Base-by-base conservation (phyloP, 371 early-diverging fungal species). In the Apophysomyces elegans region DNA sequence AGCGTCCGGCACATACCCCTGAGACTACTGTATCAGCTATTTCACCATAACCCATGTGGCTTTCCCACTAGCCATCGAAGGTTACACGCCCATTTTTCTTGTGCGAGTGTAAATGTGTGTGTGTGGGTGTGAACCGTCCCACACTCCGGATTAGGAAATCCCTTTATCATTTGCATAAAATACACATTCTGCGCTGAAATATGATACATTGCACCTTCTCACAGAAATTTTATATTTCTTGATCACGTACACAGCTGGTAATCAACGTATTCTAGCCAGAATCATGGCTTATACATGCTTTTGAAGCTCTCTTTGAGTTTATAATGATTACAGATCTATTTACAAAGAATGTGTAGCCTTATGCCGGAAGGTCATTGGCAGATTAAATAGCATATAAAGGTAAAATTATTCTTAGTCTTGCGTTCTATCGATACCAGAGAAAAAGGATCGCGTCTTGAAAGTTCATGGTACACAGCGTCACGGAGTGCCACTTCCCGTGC, bases 121-220 rank as follows among this genome's bases (percentile, higher is more conserved):
- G 32, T 26, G 32, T 1, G 32, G 1, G 32, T 26, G 32, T 26
- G 32, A 50, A 50, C 54, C 16, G 21, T 21, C 9, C 7, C 11
- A 21, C 21, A 50, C 54, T 50, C 54, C 54, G 54, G 21, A 50
- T 50, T 50, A 21, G 21, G 54, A 50, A 50, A 8, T 9, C 5
- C 4, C 16, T 50, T 16, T n/a, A 50, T 21, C 54, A 50, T 50
- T 26, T 50, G 54, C 54, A 50, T 50, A 35, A 50, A 50, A 50
- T 9, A 50, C 4, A 9, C 26, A 26, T 26, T 26, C 54, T 21
- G 9, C 7, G 21, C 54, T 50, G 21, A 26, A 26, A 26, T 26
- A 26, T 26, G 32, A 26, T 26, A 26, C 32, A 26, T 26, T 26
- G 32, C 32, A 26, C 32, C 32, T 26, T 26, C 32, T 26, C 32